Percentiles rank a stretch among this genome's conserved stretches.
phyloP scores from a whole-genome alignment of 2,329 filamentous ascomycete species.

The Aurifilum marmelostoma region DNA sequence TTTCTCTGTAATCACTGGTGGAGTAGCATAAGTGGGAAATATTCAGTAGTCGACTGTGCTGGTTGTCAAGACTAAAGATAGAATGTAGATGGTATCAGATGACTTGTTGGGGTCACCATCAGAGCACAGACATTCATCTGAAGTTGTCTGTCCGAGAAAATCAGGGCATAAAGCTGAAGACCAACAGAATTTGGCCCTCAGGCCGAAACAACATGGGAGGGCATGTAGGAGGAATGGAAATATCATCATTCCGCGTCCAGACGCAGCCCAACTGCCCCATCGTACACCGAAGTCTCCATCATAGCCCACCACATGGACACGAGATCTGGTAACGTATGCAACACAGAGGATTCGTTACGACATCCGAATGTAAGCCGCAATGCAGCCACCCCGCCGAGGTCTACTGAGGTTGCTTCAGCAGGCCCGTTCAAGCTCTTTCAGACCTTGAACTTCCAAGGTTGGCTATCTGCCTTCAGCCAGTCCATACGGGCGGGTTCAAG shows the following conservation, averaged over 20 bases:
- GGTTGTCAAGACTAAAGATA: neutral
- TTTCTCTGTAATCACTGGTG: neutral
- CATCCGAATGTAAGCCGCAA: neutral
- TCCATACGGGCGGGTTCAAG: neutral
- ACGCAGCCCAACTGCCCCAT: neutral
- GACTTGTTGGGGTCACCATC: neutral
- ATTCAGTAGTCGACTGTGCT: neutral
- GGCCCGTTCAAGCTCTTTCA: neutral
- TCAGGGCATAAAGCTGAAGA: neutral
- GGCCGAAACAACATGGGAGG: neutral
- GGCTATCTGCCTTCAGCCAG: neutral
- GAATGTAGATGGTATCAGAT: neutral
- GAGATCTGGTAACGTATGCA: neutral
- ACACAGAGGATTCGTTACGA: neutral
- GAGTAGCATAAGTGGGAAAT: neutral
- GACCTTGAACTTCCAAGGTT: neutral
- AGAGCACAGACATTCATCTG: neutral
- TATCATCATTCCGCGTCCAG: neutral
- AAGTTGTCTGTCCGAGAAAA: neutral
- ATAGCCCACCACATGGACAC: too few species aligned
- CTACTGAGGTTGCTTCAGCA: neutral
- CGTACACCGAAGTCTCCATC: neutral
- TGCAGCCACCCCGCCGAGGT: neutral
- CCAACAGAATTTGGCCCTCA: neutral
- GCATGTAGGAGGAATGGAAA: too few species aligned